Base-by-base conservation (phyloP, 805 yeast genomes). In the Metschnikowia borealis region DNA sequence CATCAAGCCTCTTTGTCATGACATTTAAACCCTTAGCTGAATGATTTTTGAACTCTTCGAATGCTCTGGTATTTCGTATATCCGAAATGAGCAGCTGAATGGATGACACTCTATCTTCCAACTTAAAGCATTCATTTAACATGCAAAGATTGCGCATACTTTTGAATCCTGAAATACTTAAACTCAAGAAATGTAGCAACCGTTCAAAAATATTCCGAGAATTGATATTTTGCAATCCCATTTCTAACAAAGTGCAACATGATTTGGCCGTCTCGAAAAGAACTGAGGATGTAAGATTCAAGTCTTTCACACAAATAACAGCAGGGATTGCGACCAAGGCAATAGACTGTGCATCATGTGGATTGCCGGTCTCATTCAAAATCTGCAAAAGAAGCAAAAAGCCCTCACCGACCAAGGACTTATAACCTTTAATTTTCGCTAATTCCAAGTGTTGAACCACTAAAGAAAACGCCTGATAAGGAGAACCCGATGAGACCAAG, bases 381-480 rank as follows among this genome's bases (percentile, higher is more conserved):
- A 81, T 63, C 14, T 75, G 69, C 23, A 78, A 67, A 26, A 86
- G 62, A 2, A 74, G 62, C 6, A 81, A 50, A 2, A 78, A 59
- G 0, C 82, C 80, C 51, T 80, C 82, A 1, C 77, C 69, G 1
- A 74, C 62, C 7, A 78, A 61, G 0, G 77, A 62, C 3, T 71
- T 62, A 48, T 79, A 71, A 1, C 84, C 81, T 7, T 78, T 69
- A 3, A 63, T 59, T 18, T 73, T 71, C 0, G 86, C 78, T 11
- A 71, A 58, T 43, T 77, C 74, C 1, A 85, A 63, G 46, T 81
- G 73, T 53, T 79, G 80, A 5, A 79, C 60, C 0, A 83, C 58
- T 17, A 76, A 59, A 0, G 85, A 75, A 7, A 84, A 54, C 0
- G 79, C 81, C 50, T 85, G 70, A 8, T 76, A 63, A 13, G 82